Conservation (phyloP, 176 grass and related monocot species). For the Luzula sylvatica region DNA sequence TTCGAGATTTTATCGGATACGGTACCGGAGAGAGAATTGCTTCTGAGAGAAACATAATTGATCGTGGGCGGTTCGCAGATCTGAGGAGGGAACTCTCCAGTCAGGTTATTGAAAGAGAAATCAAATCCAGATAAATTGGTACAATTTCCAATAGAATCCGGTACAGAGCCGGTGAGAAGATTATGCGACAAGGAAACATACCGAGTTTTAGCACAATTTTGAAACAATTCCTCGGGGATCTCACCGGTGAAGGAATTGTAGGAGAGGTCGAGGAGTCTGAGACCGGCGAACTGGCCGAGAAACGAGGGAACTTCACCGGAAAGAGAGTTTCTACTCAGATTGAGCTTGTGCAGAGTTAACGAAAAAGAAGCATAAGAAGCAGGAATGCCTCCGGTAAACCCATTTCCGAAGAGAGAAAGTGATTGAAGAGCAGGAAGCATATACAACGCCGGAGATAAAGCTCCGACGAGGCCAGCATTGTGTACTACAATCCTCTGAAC, state of each 20-base stretch:
- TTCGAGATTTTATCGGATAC: slow-evolving; percentile 28
- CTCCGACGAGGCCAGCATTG: slow-evolving; percentile 20
- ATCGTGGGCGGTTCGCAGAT: slow-evolving; percentile 66
- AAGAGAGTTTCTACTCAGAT: slow-evolving; percentile 78
- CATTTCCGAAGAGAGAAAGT: slow-evolving; percentile 74
- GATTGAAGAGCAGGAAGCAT: slow-evolving; percentile 49
- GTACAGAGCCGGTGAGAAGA: slow-evolving; percentile 44
- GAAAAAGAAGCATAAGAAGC: slow-evolving; percentile 16
- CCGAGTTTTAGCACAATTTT: slow-evolving; percentile 61
- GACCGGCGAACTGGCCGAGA: slow-evolving; percentile 43
- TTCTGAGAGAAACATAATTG: slow-evolving; percentile 66
- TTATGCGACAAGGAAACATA: slow-evolving; percentile 90
- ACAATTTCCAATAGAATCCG: slow-evolving; percentile 45
- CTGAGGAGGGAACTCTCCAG: slow-evolving; percentile 46
- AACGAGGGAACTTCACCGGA: slow-evolving; percentile 50
- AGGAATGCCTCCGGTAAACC: slow-evolving; percentile 47
- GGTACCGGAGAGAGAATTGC: slow-evolving; percentile 52
- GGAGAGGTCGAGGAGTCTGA: slow-evolving; percentile 91
- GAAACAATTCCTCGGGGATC: slow-evolving; percentile 65
- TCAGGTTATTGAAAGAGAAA: slow-evolving; percentile 88
- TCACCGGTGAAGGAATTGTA: slow-evolving; percentile 67
- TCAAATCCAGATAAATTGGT: slow-evolving; percentile 68
- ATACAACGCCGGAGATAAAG: slow-evolving; percentile 43
- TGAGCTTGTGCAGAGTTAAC: slow-evolving; percentile 69
- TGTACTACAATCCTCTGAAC: slow-evolving; percentile 72